A percentile compares a stretch with the other conserved stretches of the same genome.
Evolutionary conservation across 345 rosid genomes (phyloP).

Genomic region (Nephelium lappaceum): DNA sequence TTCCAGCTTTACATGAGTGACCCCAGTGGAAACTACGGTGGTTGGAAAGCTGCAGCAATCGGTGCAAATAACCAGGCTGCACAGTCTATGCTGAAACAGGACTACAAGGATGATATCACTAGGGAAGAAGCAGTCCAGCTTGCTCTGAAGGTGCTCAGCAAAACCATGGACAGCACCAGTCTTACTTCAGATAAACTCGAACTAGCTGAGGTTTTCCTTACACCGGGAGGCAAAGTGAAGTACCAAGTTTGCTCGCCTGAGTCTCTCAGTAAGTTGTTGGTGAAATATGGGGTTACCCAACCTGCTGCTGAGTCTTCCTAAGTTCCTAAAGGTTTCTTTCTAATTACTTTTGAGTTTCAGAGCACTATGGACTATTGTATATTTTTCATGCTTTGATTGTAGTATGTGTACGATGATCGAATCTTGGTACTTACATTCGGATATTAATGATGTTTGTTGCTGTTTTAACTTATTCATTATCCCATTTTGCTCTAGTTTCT

Average conservation of each 20-base stretch:
- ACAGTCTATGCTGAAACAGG: slow-evolving; percentile 97
- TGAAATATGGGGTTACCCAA: slow-evolving; percentile 79
- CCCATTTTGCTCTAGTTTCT: not conserved
- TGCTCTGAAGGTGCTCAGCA: slow-evolving; percentile 88
- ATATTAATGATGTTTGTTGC: slow-evolving; percentile 12
- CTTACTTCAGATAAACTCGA: slow-evolving; percentile 95
- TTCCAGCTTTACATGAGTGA: slow-evolving; percentile 97
- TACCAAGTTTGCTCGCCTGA: slow-evolving; percentile 87
- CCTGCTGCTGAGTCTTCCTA: slow-evolving; percentile 68
- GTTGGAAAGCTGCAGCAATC: slow-evolving; percentile 96
- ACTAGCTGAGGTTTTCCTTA: slow-evolving; percentile 77
- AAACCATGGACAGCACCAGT: slow-evolving; percentile 98
- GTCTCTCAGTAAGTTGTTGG: slow-evolving; percentile 73
- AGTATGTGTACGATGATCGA: slow-evolving; percentile 9
- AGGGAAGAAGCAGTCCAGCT: slow-evolving; percentile 94
- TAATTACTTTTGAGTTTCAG: not conserved
- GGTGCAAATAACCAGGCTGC: slow-evolving; percentile 98
- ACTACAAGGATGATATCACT: slow-evolving; percentile 84
- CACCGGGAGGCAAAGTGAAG: slow-evolving; percentile 80
- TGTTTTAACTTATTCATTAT: not conserved
- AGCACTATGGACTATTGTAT: slow-evolving; percentile 13
- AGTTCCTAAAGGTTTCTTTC: slow-evolving; percentile 16
- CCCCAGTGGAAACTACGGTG: slow-evolving; percentile 93
- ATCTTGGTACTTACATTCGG: not conserved
- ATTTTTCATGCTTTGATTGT: not conserved